Percentiles rank a stretch among this genome's conserved stretches.
These are phyloP conservation scores for Saitozyma sp. DNA, from an alignment of 768 basidiomycete species.

Conservation along the genomic window DNA sequence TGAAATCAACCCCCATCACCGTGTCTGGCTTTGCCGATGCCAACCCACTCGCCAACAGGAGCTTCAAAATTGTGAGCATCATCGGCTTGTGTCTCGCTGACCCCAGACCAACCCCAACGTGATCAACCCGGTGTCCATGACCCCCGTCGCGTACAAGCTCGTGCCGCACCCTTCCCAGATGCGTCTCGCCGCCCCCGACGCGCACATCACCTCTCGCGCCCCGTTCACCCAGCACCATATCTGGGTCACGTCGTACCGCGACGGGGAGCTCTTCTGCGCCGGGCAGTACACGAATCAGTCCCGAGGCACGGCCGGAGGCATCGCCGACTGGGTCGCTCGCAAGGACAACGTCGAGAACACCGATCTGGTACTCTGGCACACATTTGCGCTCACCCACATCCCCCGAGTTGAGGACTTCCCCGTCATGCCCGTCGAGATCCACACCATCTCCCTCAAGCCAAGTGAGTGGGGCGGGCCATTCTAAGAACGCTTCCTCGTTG, in stretches of 20 bases:
- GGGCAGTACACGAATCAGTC: conserved; percentile 44
- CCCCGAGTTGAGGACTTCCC: conserved; percentile 47
- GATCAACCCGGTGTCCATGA: conserved; percentile 34
- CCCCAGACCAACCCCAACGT: conserved; percentile 32
- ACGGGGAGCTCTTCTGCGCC: conserved; percentile 40
- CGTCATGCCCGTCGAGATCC: conserved; percentile 38
- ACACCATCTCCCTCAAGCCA: conserved; percentile 38
- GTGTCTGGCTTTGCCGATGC: conserved; percentile 39
- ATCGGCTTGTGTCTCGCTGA: conserved; percentile 13
- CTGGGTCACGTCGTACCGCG: conserved; percentile 22
- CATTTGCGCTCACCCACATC: conserved; percentile 47
- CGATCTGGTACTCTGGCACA: conserved; percentile 47
- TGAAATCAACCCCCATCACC: conserved; percentile 30
- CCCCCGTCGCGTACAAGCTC: conserved; percentile 44
- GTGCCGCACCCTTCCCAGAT: conserved; percentile 40
- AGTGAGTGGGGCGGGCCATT: too few species aligned
- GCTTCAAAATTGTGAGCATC: conserved; percentile 29
- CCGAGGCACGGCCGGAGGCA: conserved; percentile 34
- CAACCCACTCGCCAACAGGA: conserved; percentile 29
- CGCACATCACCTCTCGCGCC: conserved; percentile 21
- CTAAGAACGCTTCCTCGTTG: too few species aligned
- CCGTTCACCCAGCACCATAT: conserved; percentile 32
- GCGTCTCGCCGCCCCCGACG: conserved; percentile 30
- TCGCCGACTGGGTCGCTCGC: conserved; percentile 35
- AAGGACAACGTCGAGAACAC: conserved; percentile 33